Evolutionary conservation across 2,329 filamentous ascomycete genomes (phyloP).

Genomic region (Coniosporium tulheliwenetii): DNA sequence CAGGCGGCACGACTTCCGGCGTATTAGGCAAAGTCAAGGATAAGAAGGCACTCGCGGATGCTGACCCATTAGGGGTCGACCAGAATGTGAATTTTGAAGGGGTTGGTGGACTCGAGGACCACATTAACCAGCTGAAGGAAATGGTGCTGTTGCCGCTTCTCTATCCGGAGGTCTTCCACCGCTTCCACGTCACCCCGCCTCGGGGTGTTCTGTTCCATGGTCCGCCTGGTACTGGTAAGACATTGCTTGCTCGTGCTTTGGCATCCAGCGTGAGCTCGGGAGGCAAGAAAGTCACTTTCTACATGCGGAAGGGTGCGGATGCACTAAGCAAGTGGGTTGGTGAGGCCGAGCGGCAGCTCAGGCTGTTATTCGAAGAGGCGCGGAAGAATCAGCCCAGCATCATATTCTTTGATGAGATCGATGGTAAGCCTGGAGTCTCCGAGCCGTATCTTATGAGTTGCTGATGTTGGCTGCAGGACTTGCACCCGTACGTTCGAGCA

Average conservation of each 20-base stretch:
- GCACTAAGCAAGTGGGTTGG: constrained; percentile 98
- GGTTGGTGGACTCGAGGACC: constrained; percentile 79
- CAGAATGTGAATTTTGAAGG: constrained; percentile 85
- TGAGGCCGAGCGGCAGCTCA: constrained; percentile 88
- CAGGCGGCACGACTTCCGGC: constrained; percentile 52
- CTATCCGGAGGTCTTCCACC: constrained; percentile 85
- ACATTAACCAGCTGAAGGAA: constrained; percentile 95
- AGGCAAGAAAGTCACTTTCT: constrained; percentile 92
- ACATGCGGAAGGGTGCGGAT: constrained; percentile 98
- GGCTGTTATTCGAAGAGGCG: constrained; percentile 88
- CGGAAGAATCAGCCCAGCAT: constrained; percentile 93
- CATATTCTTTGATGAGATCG: constrained; percentile 99
- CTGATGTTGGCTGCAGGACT: constrained; percentile 31
- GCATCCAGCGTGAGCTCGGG: constrained; percentile 81
- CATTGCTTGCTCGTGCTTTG: constrained; percentile 80
- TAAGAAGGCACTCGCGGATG: constrained; percentile 79
- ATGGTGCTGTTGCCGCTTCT: constrained; percentile 92
- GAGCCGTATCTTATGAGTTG: background rate
- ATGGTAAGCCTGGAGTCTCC: constrained; percentile 40
- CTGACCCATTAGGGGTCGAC: constrained; percentile 87
- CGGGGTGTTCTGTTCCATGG: constrained; percentile 94
- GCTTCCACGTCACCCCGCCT: constrained; percentile 85
- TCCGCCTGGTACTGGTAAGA: constrained; percentile 94
- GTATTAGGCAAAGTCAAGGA: constrained; percentile 87
- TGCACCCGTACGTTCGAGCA: constrained; percentile 89